Base-by-base conservation (phyloP, 352 stramenopile species). In the Phytophthora sojae region DNA sequence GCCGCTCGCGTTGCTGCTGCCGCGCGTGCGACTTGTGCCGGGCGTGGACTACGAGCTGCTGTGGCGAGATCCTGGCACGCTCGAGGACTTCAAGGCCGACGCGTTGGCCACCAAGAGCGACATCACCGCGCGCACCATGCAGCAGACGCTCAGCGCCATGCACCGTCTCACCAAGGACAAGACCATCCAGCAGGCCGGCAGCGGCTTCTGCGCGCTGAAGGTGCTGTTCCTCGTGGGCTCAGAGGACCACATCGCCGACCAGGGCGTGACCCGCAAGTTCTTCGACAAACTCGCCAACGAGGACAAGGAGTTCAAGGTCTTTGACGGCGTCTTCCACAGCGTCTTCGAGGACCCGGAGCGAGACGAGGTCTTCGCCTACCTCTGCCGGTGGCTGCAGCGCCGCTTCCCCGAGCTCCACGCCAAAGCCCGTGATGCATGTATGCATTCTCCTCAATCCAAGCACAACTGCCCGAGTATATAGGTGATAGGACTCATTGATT, bases 51-150 rank as follows among this genome's bases (percentile, higher is more conserved):
- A 73, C 47, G 76, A 81, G 17, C 23, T 72, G 35, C 42, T 71
- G 2, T 67, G 59, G 39, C 79, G 81, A 65, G 77, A 90, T 30
- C 66, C 70, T 2, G 71, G 62, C 0, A 86, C 81, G 23, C 52
- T 85, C 15, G 69, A 79, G n/a, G 76, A 86, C 65, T 90, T 87
- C 47, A 76, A 82, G 65, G 71, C 63, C 21, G 83, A 92, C 69
- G 45, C 69, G 19, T 53, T 92, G 11, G 83, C 82, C 26, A 79
- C 77, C 44, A 85, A 64, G 21, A 77, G 74, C 32, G 80, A 83
- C 57, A 74, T 92, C 57, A 82, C 70, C 0, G 32, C 73, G 71
- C 68, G 59, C 14, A 75, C 77, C 3, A 76, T 73, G 26, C 58
- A 74, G 58, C 58, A 82, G 50, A 69, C 65, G 21, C 60, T 82